Evolutionary conservation across 768 basidiomycete genomes (phyloP), one percentile per base, ranked within the genome.

Genomic region (Cantharellus cinnabarinus): DNA sequence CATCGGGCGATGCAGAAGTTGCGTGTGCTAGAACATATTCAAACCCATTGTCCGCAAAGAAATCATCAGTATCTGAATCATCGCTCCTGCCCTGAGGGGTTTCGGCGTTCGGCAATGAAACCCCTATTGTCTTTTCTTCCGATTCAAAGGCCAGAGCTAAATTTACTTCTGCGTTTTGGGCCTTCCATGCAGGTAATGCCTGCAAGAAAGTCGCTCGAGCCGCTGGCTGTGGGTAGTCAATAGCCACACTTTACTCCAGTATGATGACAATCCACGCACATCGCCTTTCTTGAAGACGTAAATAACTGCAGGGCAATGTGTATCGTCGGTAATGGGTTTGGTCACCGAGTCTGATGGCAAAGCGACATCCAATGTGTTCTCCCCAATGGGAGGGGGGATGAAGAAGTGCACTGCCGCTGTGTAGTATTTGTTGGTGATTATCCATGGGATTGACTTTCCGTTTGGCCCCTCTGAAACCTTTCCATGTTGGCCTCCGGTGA

Each of bases 351-450:
- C 20, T 29, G 20, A 29, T 29, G 20, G 20, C 20, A 29, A 29
- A 29, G 20, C 20, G 20, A 29, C 20, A 29, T 29, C 20, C 20
- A 29, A 29, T 29, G 20, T 29, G 20, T 29, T 29, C 20, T 29
- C 20, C 20, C 20, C 20, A 29, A 29, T 29, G 20, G 20, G 20
- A 29, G 20, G 20, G 20, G 20, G 20, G 50, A 57, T 41, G 50
- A 54, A 59, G 50, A 89, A 88, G 61, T 80, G 79, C 4, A 90
- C 82, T 60, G 76, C 73, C 1, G 87, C 88, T 10, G 77, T 77
- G 70, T 89, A 90, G 69, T 90, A 90, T 67, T 78, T 82, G 72
- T 89, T 89, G 57, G 70, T 69, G 62, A 89, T 83, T 48, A 77
- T 83, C 85, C 85, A 89, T 5, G 82, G 81, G 40, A 85, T 69